Base-by-base conservation (phyloP, 169 alveolate species). In the Plasmodium coatneyi region DNA sequence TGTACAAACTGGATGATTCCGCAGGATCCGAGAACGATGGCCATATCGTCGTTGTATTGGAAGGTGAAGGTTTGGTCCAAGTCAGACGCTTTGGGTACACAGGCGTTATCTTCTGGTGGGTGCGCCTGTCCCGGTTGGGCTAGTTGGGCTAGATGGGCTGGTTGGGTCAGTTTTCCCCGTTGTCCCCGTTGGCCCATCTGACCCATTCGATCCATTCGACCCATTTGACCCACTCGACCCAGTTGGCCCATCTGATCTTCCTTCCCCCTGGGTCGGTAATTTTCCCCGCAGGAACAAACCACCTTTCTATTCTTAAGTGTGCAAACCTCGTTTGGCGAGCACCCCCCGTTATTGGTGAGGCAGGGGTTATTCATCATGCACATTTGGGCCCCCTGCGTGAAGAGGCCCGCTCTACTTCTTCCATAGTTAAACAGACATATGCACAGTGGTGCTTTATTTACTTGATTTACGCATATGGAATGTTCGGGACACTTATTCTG, bases 401-500 rank as follows among this genome's bases (percentile, higher is more conserved):
- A 25, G 76, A 6, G 12, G 16, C 34, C 16, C 25, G 36, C 89
- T 39, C 43, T 30, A 36, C 43, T 78, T 60, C 79, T 87, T 30
- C 10, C 28, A 87, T 87, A 87, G 49, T 87, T 87, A 87, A 78
- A 87, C 71, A 79, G 56, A 46, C 93, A 87, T 71, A 87, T 30
- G 49, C 93, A 87, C 7, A 87, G n/a, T 7, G 93, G 93, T 78
- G 52, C 90, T 54, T 87, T 76, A 80, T 87, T 87, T 41, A 80
- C 10, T 56, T 32, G 41, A 79, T 87, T 87, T 16, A 87, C 82
- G 78, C 93, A 87, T 14, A 87, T 76, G 12, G 93, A 87, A 79
- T 87, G 78, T 60, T 87, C 93, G 19, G 93, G 66, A 25, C 93
- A 87, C 36, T 32, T 56, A 41, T 56, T 78, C 30, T 79, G 25